Evolutionary conservation across 164 flowering plant genomes (phyloP).

Genomic region (Vitis labrusca): DNA sequence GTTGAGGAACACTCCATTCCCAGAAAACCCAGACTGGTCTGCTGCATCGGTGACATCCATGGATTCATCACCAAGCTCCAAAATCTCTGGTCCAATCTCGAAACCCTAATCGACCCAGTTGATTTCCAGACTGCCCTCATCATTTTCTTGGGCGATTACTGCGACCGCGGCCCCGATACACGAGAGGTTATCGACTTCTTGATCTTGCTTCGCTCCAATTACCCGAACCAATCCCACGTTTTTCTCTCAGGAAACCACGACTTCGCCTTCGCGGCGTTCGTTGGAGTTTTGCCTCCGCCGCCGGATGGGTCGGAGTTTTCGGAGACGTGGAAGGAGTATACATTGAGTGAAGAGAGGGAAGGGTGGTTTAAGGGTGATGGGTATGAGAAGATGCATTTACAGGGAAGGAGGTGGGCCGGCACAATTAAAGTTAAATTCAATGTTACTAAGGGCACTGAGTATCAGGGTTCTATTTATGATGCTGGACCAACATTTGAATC

Average conservation of each 20-base stretch:
- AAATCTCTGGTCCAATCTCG: conserved; percentile 78
- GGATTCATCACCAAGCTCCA: conserved; percentile 78
- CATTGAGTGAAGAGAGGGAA: conserved; percentile 69
- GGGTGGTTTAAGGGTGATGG: conserved; percentile 87
- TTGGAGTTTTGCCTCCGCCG: conserved; percentile 62
- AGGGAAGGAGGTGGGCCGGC: conserved; percentile 94
- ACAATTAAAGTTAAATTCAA: conserved; percentile 52
- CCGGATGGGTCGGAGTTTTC: conserved; percentile 45
- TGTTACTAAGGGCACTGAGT: conserved; percentile 50
- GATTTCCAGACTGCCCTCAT: conserved; percentile 59
- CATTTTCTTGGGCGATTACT: conserved; percentile 94
- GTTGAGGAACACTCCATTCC: background rate
- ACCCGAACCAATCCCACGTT: conserved; percentile 81
- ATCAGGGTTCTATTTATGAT: conserved; percentile 82
- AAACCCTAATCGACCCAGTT: conserved; percentile 40
- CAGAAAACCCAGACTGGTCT: conserved; percentile 26
- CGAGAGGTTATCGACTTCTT: conserved; percentile 65
- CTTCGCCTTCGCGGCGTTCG: conserved; percentile 79
- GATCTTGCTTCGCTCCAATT: conserved; percentile 51
- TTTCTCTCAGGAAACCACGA: conserved; percentile 94
- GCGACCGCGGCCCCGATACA: conserved; percentile 90
- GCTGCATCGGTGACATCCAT: conserved; percentile 92
- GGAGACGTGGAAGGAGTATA: conserved; percentile 79
- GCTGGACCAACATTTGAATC: conserved; percentile 85
- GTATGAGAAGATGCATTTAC: conserved; percentile 79